Evolutionary conservation across 1,139 yeast species (phyloP).

Genomic region (Kodamaea sp.): DNA sequence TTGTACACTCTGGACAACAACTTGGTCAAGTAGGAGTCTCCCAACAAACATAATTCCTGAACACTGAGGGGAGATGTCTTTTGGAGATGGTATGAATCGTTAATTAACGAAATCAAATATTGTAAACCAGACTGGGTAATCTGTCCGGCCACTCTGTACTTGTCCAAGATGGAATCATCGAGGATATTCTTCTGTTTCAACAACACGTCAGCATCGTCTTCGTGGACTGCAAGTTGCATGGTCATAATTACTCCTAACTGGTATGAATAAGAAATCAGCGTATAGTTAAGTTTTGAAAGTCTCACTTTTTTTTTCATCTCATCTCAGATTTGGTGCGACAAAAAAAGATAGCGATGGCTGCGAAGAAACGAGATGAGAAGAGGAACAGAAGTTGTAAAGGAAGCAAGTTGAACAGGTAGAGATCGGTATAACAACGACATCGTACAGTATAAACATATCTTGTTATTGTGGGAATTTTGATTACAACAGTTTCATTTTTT

Average conservation of each 20-base stretch:
- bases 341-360: constrained; percentile 1
- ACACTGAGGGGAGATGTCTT: constrained; percentile 49
- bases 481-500: no score
- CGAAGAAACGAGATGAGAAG: constrained; percentile 3
- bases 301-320: constrained; percentile 3
- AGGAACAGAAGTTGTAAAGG: constrained; percentile 2
- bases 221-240: constrained; percentile 68
- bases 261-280: background rate
- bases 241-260: background rate
- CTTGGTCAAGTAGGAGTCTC: constrained; percentile 70
- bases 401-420: background rate
- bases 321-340: constrained; percentile 5
- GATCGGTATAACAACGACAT: no score
- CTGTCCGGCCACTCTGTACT: constrained; percentile 88
- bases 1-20: constrained; percentile 57
- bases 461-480: no score
- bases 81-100: constrained; percentile 65
- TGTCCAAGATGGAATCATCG: constrained; percentile 63
- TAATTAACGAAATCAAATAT: constrained; percentile 65
- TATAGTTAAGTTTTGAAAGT: background rate
- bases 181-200: constrained; percentile 74
- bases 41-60: constrained; percentile 77
- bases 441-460: no score
- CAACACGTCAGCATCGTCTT: constrained; percentile 71
- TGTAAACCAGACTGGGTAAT: constrained; percentile 83